A percentile compares a stretch with the other conserved stretches of the same genome.
Conservation (phyloP, 1,139 yeast species). For the Lodderomyces elongisporus region DNA sequence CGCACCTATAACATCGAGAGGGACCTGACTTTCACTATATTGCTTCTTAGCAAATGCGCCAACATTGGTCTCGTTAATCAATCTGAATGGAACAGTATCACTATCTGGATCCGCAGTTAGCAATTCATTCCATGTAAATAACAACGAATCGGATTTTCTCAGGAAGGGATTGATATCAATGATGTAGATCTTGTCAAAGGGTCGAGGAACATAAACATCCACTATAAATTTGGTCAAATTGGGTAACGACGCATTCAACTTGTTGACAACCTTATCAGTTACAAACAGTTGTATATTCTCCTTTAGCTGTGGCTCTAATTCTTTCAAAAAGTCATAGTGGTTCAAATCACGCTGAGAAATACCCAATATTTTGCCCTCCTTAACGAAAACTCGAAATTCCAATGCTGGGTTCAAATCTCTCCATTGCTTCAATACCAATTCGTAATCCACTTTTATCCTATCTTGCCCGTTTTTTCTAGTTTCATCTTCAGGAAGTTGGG, state of each 20-base stretch:
- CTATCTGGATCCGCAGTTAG: constrained; percentile 19
- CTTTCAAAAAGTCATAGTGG: constrained; percentile 63
- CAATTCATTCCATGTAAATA: constrained; percentile 84
- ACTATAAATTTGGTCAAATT: constrained; percentile 43
- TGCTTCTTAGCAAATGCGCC: constrained; percentile 76
- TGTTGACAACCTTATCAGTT: constrained; percentile 30
- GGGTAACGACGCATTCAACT: not conserved
- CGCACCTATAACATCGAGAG: constrained; percentile 85
- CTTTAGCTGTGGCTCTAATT: constrained; percentile 41
- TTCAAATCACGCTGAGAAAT: constrained; percentile 83
- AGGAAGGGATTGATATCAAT: constrained; percentile 86
- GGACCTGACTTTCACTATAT: constrained; percentile 87
- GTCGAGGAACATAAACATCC: constrained; percentile 79
- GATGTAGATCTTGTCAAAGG: constrained; percentile 58
- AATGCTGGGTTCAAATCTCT: constrained; percentile 74
- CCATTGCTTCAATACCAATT: constrained; percentile 80
- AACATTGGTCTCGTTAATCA: constrained; percentile 62
- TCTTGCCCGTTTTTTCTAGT: not conserved
- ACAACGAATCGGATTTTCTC: constrained; percentile 66
- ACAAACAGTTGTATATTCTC: constrained; percentile 54
- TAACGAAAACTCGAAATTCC: constrained; percentile 83
- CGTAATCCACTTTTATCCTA: constrained; percentile 30
- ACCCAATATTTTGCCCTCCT: constrained; percentile 58
- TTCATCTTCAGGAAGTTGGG: not conserved
- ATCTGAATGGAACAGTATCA: constrained; percentile 39